Evolutionary conservation across 108 stramenopile genomes (phyloP).

Genomic region (Nitzschia sp.): DNA sequence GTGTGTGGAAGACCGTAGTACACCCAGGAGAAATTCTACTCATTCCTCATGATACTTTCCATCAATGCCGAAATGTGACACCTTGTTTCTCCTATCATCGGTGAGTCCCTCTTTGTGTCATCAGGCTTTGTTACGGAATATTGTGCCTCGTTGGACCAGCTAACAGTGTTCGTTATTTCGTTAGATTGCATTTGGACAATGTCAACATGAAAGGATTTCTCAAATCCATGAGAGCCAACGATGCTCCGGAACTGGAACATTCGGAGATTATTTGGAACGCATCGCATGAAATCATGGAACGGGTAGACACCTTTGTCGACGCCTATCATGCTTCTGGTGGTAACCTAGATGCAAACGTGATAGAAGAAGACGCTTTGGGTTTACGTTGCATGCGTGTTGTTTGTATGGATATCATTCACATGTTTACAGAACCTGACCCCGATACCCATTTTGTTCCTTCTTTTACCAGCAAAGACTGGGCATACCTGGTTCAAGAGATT

Average conservation of each 20-base stretch:
- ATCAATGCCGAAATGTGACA: constrained; percentile 75
- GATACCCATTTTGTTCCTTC: not conserved
- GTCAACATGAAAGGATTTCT: constrained; percentile 68
- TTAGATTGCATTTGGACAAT: constrained; percentile 71
- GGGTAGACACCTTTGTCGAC: constrained; percentile 48
- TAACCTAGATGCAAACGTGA: constrained; percentile 22
- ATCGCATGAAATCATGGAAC: constrained; percentile 46
- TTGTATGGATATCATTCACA: constrained; percentile 48
- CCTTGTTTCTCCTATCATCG: constrained; percentile 75
- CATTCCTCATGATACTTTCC: constrained; percentile 84
- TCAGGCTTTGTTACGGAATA: too few species aligned
- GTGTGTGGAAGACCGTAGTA: constrained; percentile 60
- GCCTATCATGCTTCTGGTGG: not conserved
- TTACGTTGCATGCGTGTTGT: constrained; percentile 51
- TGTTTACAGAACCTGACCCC: constrained; percentile 15
- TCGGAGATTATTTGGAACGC: constrained; percentile 77
- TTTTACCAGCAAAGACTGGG: constrained; percentile 35
- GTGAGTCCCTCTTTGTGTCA: too few species aligned
- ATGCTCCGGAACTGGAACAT: constrained; percentile 75
- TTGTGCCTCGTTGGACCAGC: not conserved
- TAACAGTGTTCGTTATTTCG: not conserved
- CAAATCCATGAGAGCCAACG: constrained; percentile 53
- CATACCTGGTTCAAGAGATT: constrained; percentile 55
- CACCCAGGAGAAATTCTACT: constrained; percentile 81
- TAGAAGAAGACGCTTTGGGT: constrained; percentile 46